phyloP scores from a whole-genome alignment of 2,329 filamentous ascomycete species.

The Fusarium mexicanum region DNA sequence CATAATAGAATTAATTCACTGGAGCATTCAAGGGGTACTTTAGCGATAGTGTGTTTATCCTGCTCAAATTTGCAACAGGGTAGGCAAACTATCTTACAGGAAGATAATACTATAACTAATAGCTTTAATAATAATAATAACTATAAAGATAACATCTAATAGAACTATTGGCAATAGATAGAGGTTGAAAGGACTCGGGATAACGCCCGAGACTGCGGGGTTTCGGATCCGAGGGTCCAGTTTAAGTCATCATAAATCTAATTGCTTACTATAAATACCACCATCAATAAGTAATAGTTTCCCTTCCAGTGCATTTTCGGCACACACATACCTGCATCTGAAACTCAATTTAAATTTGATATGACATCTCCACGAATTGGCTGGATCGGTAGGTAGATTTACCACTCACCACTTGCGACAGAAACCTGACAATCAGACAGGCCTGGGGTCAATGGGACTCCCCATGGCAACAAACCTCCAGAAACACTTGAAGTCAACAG shows the following conservation, averaged over 20 bases:
- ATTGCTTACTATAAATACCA: not conserved
- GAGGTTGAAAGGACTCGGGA: not conserved
- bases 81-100: not conserved
- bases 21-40: too few relatives aligned
- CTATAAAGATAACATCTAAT: too few relatives aligned
- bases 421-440: slow-evolving; percentile 42
- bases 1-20: fast-evolving
- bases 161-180: not conserved
- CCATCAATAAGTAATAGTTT: fast-evolving
- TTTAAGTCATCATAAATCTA: not conserved
- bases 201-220: slow-evolving; percentile 3
- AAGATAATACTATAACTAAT: not conserved
- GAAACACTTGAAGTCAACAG: slow-evolving; percentile 46
- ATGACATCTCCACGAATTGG: slow-evolving; percentile 20
- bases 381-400: slow-evolving; percentile 23
- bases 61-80: not conserved
- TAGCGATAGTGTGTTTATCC: not conserved
- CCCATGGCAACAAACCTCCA: slow-evolving; percentile 62
- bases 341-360: not conserved
- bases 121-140: fast-evolving
- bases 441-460: slow-evolving; percentile 62
- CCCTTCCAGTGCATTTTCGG: fast-evolving
- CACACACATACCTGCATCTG: too few relatives aligned
- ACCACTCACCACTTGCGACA: fast-evolving
- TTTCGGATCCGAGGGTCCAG: not conserved